Evolutionary conservation across 352 stramenopile genomes (phyloP).

Genomic region (Pythium volutum): DNA sequence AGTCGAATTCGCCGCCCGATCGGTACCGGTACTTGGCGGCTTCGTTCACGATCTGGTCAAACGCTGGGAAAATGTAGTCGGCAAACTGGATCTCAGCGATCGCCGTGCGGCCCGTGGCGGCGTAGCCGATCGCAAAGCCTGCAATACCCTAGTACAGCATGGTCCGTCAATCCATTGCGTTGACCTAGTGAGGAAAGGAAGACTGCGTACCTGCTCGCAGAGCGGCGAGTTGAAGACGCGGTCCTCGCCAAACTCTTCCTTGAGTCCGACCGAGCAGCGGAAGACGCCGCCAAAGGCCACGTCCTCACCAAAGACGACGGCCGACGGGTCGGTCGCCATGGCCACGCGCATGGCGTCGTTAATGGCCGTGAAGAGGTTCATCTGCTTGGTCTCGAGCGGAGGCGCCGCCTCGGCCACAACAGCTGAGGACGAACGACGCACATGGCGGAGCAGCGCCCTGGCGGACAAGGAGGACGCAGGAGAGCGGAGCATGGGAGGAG

Average conservation of each 20-base stretch:
- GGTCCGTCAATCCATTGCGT: not conserved
- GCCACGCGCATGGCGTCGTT: constrained; percentile 91
- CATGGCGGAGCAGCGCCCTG: constrained; percentile 12
- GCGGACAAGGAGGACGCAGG: not conserved
- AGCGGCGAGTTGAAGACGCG: constrained; percentile 97
- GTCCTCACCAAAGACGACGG: constrained; percentile 97
- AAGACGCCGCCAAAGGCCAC: constrained; percentile 99
- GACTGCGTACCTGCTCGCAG: constrained; percentile 84
- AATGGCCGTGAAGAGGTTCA: constrained; percentile 93
- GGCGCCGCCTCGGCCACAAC: constrained; percentile 7
- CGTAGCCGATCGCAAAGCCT: constrained; percentile 97
- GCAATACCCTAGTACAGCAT: constrained; percentile 49
- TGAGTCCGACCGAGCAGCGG: constrained; percentile 93
- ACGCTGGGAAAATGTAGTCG: constrained; percentile 98
- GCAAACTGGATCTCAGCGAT: constrained; percentile 98
- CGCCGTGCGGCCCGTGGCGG: constrained; percentile 92
- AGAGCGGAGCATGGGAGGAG: constrained; percentile 16
- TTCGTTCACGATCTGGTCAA: constrained; percentile 98
- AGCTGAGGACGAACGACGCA: constrained; percentile 7
- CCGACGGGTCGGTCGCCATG: constrained; percentile 84
- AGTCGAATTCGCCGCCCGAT: constrained; percentile 97
- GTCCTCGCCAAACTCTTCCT: constrained; percentile 92
- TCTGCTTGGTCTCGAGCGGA: constrained; percentile 61
- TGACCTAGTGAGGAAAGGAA: not conserved
- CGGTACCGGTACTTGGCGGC: constrained; percentile 98